Base-by-base conservation (phyloP, 805 yeast genomes). In the Candida piceae region DNA sequence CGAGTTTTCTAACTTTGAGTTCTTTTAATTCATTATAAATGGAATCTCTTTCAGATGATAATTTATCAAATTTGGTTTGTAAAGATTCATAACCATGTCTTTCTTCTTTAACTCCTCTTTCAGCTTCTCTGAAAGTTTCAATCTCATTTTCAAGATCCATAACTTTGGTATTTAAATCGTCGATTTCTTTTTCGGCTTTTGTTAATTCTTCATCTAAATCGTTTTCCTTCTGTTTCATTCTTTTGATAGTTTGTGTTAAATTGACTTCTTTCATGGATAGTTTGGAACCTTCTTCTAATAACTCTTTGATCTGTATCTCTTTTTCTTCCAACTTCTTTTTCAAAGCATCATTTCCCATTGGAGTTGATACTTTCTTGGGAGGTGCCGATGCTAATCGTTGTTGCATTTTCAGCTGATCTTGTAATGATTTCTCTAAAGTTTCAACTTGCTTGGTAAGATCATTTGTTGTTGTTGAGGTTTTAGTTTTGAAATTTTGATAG, bases 261-360 rank as follows among this genome's bases (percentile, higher is more conserved):
- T 74, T 76, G 19, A 86, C 67, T 49, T 90, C 97, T 42, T 76
- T 78, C 40, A 71, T 70, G 0, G 93, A 77, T 26, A 87, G 60
- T 17, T 72, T 75, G 44, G 82, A 80, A 4, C 95, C 95, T 58
- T 88, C 96, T 37, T 73, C 76, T 52, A 84, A 53, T 20, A 89
- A 62, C 39, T 80, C 78, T 13, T 74, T 71, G 18, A 89, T 77
- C 21, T 77, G 73, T 10, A 66, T 70, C 35, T 88, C 85, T 64
- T 65, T 80, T 48, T 58, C 74, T 50, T 44, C 61, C 32, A 58
- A 57, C 38, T 59, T 69, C 44, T 48, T 64, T 44, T 39, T 48
- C 38, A 52, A 45, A 5, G 39, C 54, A 41, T 29, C 44, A 25
- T 16, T 34, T 13, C 41, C 39, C 10, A 17, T 16, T 15, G 40